Evolutionary conservation across 2,329 filamentous ascomycete genomes (phyloP), one percentile per base, ranked within the genome.

Genomic region (Pseudovirgaria hyperparasitica): DNA sequence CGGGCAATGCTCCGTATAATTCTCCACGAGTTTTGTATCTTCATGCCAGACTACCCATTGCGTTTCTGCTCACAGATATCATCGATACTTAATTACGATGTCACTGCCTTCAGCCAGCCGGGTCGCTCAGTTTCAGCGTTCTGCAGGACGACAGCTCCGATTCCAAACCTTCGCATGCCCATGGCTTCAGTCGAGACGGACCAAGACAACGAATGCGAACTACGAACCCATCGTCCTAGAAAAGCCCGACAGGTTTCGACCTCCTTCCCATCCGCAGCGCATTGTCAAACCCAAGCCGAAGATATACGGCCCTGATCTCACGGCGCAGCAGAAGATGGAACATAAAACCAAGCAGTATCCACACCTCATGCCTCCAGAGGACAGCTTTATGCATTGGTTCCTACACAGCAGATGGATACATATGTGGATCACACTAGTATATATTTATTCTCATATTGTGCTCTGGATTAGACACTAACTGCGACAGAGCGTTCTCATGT

Each of bases 201-300:
- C n/a, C n/a, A n/a, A n/a, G n/a, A n/a, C n/a, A n/a, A n/a, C n/a
- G n/a, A n/a, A n/a, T n/a, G n/a, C n/a, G n/a, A n/a, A n/a, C n/a
- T n/a, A n/a, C n/a, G 79, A 77, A 45, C 70, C 72, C 19, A 67
- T 76, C 19, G 42, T 48, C 15, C 50, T 98, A 38, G 82, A 82
- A 43, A 84, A 94, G 55, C 87, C 87, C 14, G 70, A 80, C 45
- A 80, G 77, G 51, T 96, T 93, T 65, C 82, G 82, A 25, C 87
- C 90, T 2, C 90, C 90, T 0, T 96, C 87, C 0, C 90, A 96
- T 53, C 77, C 80, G 9, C 63, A 79, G 13, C 67, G 79, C 5
- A 67, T 84, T 17, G 65, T 69, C 29, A 63, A 66, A 35, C 54
- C 55, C 32, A 64, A 67, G 38, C 74, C 76, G 16, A 65, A 67